Conservation (phyloP, 768 basidiomycete genomes). For the Pseudohyphozyma bogoriensis region DNA sequence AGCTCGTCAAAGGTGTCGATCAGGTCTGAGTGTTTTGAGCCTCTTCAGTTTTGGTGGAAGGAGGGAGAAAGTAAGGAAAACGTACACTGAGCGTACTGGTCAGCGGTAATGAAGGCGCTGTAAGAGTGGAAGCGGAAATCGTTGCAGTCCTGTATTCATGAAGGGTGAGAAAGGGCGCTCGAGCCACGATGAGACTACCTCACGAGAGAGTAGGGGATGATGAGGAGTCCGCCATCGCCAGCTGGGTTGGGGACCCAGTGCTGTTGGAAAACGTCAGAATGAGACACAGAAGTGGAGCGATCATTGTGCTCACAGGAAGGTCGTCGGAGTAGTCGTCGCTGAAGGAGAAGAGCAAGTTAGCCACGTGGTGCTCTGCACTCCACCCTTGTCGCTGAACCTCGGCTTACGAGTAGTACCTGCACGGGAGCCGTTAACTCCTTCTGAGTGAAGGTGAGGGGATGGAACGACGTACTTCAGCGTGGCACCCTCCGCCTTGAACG, state of each 20-base stretch:
- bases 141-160: constrained; percentile 11
- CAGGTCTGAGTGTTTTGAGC: not conserved
- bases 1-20: constrained; percentile 16
- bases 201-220: constrained; percentile 28
- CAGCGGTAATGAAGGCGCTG: constrained; percentile 2
- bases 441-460: no score
- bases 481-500: constrained; percentile 26
- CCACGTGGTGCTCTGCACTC: no score
- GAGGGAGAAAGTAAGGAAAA: not conserved
- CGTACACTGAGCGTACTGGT: not conserved
- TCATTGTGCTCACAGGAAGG: constrained; percentile 16
- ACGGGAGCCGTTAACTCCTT: no score
- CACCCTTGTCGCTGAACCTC: no score
- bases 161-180: not conserved
- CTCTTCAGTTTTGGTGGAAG: not conserved
- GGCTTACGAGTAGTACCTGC: not conserved
- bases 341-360: no score
- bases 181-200: not conserved
- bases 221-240: constrained; percentile 25
- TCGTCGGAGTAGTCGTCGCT: not conserved
- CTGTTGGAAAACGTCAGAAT: not conserved
- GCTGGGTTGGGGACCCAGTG: constrained; percentile 29
- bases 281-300: no score
- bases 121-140: not conserved
- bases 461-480: constrained; percentile 1